Evolutionary conservation across 352 stramenopile genomes (phyloP).

Genomic region (Globisporangium cylindrosporum): DNA sequence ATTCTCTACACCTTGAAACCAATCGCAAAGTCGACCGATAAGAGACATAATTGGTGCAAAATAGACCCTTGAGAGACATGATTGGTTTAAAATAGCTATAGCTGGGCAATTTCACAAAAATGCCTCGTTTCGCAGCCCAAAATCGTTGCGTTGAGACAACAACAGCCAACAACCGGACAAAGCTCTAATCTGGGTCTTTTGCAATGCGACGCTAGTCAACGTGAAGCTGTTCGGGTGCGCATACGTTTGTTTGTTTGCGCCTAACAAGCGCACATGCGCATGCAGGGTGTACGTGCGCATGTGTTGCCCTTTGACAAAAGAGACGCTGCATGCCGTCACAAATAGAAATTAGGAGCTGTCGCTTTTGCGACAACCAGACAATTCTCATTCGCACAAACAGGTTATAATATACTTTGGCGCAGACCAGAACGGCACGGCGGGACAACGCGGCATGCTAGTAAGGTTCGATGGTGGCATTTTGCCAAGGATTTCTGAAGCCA

Average conservation of each 20-base stretch:
- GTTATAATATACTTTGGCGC: background rate
- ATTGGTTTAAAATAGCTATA: conserved; percentile 4
- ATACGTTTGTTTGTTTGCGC: background rate
- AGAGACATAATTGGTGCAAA: background rate
- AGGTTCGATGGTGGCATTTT: too few relatives aligned
- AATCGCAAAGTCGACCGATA: background rate
- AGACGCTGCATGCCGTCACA: background rate
- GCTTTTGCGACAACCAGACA: background rate
- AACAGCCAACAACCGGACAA: background rate
- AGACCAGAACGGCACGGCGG: background rate
- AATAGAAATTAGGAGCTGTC: background rate
- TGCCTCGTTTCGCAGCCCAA: background rate
- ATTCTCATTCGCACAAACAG: background rate
- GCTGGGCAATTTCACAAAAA: background rate
- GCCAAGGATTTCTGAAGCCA: background rate
- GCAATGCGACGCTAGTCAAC: background rate
- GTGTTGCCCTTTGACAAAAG: background rate
- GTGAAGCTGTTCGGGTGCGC: background rate
- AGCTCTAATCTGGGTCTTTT: background rate
- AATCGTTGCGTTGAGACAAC: conserved; percentile 4
- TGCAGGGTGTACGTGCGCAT: background rate
- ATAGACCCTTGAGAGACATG: background rate
- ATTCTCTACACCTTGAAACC: background rate
- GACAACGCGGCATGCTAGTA: background rate
- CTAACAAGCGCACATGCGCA: background rate